Percentiles rank a stretch among this genome's conserved stretches.
Conservation (phyloP, 2,329 filamentous ascomycete genomes). For the Xylariaceae sp. region DNA sequence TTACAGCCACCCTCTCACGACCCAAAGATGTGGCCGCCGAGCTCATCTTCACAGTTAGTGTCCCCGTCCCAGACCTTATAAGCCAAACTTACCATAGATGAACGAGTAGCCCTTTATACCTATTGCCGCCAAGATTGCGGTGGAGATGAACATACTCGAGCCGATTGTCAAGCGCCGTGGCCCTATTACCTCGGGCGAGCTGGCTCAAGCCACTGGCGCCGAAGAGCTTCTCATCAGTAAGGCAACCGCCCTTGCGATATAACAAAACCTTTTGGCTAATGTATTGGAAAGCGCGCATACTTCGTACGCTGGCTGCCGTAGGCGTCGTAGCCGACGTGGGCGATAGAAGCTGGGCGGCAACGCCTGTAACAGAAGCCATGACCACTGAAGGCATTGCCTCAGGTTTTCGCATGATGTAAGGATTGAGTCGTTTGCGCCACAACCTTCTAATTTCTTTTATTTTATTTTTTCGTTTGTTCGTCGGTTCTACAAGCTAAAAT, state of each 20-base stretch:
- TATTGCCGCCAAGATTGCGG: constrained; percentile 31
- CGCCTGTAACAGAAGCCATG: constrained; percentile 35
- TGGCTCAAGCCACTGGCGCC: constrained; percentile 26
- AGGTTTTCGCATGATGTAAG: constrained; percentile 38
- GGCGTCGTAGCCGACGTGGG: constrained; percentile 35
- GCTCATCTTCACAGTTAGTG: constrained; percentile 25
- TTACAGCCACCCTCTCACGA: constrained; percentile 21
- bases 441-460: not conserved
- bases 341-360: constrained; percentile 34
- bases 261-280: not conserved
- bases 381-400: constrained; percentile 33
- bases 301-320: constrained; percentile 33
- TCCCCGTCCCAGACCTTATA: not conserved
- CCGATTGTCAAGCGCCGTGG: too few species aligned
- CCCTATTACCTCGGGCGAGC: too few species aligned
- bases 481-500: too few species aligned
- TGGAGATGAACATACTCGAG: too few species aligned
- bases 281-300: constrained; percentile 8
- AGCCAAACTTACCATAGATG: not conserved
- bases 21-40: constrained; percentile 27
- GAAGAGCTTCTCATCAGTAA: constrained; percentile 37
- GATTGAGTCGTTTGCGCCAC: not conserved
- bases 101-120: constrained; percentile 31
- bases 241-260: not conserved
- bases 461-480: too few species aligned